Evolutionary conservation across 2,329 filamentous ascomycete species (phyloP), one percentile per base, ranked within the genome.

Genomic region (Fusarium sp.): DNA sequence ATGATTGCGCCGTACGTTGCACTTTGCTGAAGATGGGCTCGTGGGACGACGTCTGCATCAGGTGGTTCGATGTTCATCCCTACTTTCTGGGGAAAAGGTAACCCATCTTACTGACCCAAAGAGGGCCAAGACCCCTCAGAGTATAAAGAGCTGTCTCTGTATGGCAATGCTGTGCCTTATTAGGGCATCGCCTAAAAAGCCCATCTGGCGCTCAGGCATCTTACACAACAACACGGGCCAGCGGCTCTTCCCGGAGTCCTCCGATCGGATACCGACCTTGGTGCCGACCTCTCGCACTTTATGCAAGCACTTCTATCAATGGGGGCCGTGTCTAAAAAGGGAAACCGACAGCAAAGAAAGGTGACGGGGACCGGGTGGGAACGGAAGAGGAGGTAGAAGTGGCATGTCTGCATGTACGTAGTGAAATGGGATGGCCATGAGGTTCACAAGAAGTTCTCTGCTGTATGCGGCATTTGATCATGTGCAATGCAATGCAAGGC

Each of bases 21-120:
- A 35, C 48, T 65, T 32, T 53, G 50, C 32, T 56, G 47, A 61
- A 62, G 62, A 43, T 52, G 57, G 37, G 37, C 65, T 60, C 62
- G 65, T 74, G 72, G 72, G 54, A 61, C 63, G 71, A 74, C 58
- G 37, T 52, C 50, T 65, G 67, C 58, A 67, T 71, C 61, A 66
- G 65, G 62, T 74, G 72, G 72, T 74, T 71, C 72, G 72, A 74
- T 71, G 51, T 70, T 68, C 68, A 47, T 70, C 67, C 68, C 50
- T 50, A 67, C 40, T 68, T 67, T 67, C 69, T 62, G 68, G 67
- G 71, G 71, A 70, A 59, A 44, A 66, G 49, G 27, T 10, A 30
- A 11, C 9, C 27, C 53, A 64, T 52, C 56, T 65, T 48, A 32
- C 66, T 56, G 48, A 56, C 41, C 61, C 47, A 49, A 52, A 45